Evolutionary conservation across 1,284 basidiomycete genomes (phyloP).

Genomic region (Cutaneotrichosporon sp.): DNA sequence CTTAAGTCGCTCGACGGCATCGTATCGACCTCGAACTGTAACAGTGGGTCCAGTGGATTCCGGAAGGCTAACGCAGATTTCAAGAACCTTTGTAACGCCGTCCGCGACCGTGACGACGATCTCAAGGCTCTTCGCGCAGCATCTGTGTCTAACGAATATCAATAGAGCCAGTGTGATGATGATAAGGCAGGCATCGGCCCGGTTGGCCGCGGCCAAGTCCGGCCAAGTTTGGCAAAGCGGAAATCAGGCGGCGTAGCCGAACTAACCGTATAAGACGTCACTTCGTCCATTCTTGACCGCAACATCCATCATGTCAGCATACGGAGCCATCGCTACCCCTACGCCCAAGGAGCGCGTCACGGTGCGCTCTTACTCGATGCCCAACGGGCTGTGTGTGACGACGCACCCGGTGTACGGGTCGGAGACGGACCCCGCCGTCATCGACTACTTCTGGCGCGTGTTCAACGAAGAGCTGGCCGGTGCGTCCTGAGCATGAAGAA

Average conservation of each 20-base stretch:
- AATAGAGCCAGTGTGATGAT: background rate
- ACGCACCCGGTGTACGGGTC: conserved; percentile 66
- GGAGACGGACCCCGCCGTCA: conserved; percentile 59
- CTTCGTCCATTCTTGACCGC: background rate
- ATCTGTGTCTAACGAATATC: background rate
- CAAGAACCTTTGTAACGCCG: conserved; percentile 11
- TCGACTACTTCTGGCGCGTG: conserved; percentile 62
- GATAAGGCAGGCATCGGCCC: background rate
- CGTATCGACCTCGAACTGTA: conserved; percentile 15
- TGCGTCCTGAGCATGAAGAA: conserved; percentile 17
- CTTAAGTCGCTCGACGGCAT: conserved; percentile 13
- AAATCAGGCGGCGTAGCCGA: background rate
- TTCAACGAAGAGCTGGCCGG: conserved; percentile 73
- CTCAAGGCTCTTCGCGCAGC: background rate
- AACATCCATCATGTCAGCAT: conserved; percentile 48
- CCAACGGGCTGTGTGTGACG: conserved; percentile 46
- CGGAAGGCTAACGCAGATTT: conserved; percentile 2
- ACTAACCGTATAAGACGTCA: background rate
- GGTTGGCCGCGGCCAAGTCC: conserved; percentile 12
- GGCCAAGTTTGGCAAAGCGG: conserved; percentile 6
- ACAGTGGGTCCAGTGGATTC: background rate
- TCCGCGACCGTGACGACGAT: background rate
- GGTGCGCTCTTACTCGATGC: conserved; percentile 44
- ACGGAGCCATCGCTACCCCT: conserved; percentile 55
- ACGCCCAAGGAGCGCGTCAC: conserved; percentile 44